Base-by-base conservation (phyloP, 495 filamentous ascomycete genomes). In the Penicillium ochrochloron region DNA sequence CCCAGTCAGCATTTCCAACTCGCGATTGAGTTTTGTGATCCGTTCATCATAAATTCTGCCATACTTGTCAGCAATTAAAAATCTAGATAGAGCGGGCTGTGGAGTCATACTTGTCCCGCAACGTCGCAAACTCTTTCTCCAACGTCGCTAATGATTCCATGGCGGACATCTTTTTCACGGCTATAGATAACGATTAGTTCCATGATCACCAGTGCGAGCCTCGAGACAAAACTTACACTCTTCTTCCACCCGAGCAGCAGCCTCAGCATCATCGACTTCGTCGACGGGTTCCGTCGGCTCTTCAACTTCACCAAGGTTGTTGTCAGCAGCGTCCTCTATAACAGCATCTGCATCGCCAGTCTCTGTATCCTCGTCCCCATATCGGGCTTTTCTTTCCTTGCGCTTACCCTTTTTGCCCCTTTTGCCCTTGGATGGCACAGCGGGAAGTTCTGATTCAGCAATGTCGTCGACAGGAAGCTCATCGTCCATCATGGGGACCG, bases 41-140 rank as follows among this genome's bases (percentile, higher is more conserved):
- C 90, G 86, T 71, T 97, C 94, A 65, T 96, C 90, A 73, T 91
- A 94, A 31, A 97, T 86, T 63, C 92, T 97, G 67, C 48, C 51
- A 15, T 42, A 12, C 23, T 54, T 34, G 60, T 61, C 33, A 44
- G 39, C n/a, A 29, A 44, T 77, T 33, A 71, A 67, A 44, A 70
- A 50, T 48, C 9, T 21, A 53, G 5, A 8, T 19, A 27, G 31
- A 52, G 8, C 10, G 8, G 42, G 29, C 34, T n/a, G 52, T 21
- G 46, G 44, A 65, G 9, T 39, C 88, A 78, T 77, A 97, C 94
- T 90, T 92, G 68, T 97, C 92, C 68, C 92, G 85, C 67, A 97
- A 89, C 27, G 87, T 86, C 62, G 88, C 86, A 76, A 97, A 98
- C 65, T 93, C 88, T 70, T 86, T 87, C 74, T 98, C 94, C 54